Evolutionary conservation across 306 rosid species (phyloP).

Genomic region (Rubus parviflorus): DNA sequence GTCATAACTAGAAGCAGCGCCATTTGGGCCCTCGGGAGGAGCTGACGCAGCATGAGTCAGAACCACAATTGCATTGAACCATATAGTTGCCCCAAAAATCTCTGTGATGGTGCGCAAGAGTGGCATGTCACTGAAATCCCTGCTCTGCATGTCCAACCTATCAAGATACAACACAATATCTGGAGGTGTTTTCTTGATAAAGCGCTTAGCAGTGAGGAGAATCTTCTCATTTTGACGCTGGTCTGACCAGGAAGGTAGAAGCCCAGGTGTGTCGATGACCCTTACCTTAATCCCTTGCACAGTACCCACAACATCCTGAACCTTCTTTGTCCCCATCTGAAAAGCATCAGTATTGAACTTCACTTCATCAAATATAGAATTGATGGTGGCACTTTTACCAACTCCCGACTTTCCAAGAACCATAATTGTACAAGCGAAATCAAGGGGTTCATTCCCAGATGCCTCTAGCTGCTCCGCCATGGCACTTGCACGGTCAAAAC

Average conservation of each 20-base stretch:
- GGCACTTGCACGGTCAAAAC: slow-evolving; percentile 99
- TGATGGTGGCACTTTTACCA: slow-evolving; percentile 97
- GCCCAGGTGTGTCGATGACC: slow-evolving; percentile 97
- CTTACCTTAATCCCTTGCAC: slow-evolving; percentile 95
- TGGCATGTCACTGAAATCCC: slow-evolving; percentile 97
- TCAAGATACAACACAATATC: slow-evolving; percentile 95
- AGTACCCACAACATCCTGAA: slow-evolving; percentile 95
- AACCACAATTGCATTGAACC: slow-evolving; percentile 98
- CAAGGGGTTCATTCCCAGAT: slow-evolving; percentile 89
- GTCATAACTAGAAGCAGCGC: slow-evolving; percentile 87
- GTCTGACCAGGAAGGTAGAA: slow-evolving; percentile 85
- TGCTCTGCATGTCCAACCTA: slow-evolving; percentile 90
- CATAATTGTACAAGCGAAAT: slow-evolving; percentile 96
- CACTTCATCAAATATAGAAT: slow-evolving; percentile 92
- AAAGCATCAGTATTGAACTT: slow-evolving; percentile 90
- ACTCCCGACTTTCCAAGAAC: slow-evolving; percentile 97
- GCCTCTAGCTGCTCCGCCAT: slow-evolving; percentile 99
- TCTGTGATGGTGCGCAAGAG: slow-evolving; percentile 87
- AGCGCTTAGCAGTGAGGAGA: slow-evolving; percentile 70
- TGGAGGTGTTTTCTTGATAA: slow-evolving; percentile 90
- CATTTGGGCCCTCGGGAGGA: slow-evolving; percentile 98
- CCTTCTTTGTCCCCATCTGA: slow-evolving; percentile 84
- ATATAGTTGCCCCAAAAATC: slow-evolving; percentile 86
- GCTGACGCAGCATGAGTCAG: slow-evolving; percentile 97
- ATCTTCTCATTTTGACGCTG: slow-evolving; percentile 88